These are phyloP conservation scores for Lactarius hatsudake DNA, from an alignment of 768 basidiomycete species.

Conservation along the genomic window DNA sequence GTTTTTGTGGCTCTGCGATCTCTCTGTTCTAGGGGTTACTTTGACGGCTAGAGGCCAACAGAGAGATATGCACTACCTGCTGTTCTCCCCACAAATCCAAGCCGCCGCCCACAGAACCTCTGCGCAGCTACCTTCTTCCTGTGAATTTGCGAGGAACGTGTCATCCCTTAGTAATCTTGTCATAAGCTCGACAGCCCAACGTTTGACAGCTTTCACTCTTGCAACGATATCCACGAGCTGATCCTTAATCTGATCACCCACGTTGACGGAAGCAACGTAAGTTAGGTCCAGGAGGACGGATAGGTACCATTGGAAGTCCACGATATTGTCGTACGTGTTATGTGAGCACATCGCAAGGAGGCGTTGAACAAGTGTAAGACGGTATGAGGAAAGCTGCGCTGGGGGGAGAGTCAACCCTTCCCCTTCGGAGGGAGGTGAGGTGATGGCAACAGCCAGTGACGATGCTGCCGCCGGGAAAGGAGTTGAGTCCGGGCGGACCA, in stretches of 20 bases:
- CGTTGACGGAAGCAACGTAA: constrained; percentile 77
- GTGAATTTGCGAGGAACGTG: constrained; percentile 61
- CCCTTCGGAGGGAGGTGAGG: constrained; percentile 39
- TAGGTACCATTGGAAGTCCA: constrained; percentile 97
- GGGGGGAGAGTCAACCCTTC: constrained; percentile 45
- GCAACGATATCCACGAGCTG: constrained; percentile 86
- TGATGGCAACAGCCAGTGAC: constrained; percentile 51
- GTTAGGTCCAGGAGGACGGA: constrained; percentile 91
- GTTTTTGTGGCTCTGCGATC: constrained; percentile 71
- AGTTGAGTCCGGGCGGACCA: constrained; percentile 58
- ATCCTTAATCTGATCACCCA: constrained; percentile 75
- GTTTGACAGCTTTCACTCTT: constrained; percentile 70
- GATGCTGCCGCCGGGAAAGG: constrained; percentile 56
- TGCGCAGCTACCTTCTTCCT: constrained; percentile 70
- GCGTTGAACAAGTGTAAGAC: constrained; percentile 73
- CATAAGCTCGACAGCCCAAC: constrained; percentile 83
- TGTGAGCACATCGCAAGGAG: constrained; percentile 86
- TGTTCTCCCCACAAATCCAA: constrained; percentile 95
- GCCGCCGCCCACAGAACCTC: constrained; percentile 93
- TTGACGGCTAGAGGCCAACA: not conserved
- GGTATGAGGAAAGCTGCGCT: constrained; percentile 78
- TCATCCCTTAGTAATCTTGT: constrained; percentile 79
- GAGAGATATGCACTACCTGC: constrained; percentile 49
- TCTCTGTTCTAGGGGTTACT: constrained; percentile 46
- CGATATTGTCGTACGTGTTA: constrained; percentile 80